Evolutionary conservation across 2,329 filamentous ascomycete genomes (phyloP).

Genomic region (Trichoderma cornu-damae): DNA sequence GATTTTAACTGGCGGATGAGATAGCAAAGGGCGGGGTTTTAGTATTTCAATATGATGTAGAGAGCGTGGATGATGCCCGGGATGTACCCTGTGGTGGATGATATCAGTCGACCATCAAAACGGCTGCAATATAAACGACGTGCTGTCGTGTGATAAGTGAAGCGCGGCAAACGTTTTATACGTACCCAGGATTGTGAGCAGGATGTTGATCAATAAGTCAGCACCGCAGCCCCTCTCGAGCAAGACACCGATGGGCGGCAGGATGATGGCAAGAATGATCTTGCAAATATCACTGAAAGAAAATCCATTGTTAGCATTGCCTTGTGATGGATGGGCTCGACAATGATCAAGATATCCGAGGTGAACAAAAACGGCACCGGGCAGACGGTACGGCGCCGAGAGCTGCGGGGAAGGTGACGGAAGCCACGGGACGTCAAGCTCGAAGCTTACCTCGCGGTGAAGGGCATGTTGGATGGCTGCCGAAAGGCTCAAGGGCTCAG

Average conservation of each 20-base stretch:
- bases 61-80: slow-evolving; percentile 88
- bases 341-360: too few relatives aligned
- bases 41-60: slow-evolving; percentile 91
- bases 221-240: slow-evolving; percentile 85
- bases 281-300: slow-evolving; percentile 52
- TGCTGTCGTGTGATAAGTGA: neutral
- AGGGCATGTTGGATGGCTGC: slow-evolving; percentile 46
- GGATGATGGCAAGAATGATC: slow-evolving; percentile 79
- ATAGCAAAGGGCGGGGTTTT: slow-evolving; percentile 30
- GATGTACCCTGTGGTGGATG: slow-evolving; percentile 46
- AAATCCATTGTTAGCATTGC: neutral
- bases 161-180: neutral
- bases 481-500: neutral
- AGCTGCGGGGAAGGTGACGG: slow-evolving; percentile 10
- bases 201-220: slow-evolving; percentile 88
- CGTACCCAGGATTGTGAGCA: slow-evolving; percentile 68
- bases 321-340: neutral
- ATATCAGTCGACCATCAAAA: slow-evolving; percentile 17
- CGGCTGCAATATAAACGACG: neutral
- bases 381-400: neutral
- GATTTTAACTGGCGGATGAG: slow-evolving; percentile 9
- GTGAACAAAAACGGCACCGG: neutral
- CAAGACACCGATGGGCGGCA: slow-evolving; percentile 88
- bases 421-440: slow-evolving; percentile 16
- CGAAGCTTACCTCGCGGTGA: slow-evolving; percentile 51